These are phyloP conservation scores for Glaciozyma martinii DNA, from an alignment of 768 basidiomycete genomes.

Conservation along the genomic window DNA sequence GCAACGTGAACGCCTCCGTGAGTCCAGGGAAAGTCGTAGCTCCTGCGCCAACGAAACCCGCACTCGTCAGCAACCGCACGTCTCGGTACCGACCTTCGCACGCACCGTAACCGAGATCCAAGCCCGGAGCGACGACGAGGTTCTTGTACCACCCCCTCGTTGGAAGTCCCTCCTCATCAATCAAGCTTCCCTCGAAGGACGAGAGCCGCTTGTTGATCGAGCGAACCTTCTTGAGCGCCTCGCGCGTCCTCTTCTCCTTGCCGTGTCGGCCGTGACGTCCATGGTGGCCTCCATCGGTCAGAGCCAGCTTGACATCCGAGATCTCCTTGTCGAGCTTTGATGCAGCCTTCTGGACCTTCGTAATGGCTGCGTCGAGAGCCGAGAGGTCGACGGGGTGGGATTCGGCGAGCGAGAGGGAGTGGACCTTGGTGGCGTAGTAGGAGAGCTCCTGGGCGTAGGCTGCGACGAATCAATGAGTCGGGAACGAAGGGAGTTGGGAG, in stretches of 20 bases:
- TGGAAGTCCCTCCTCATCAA: slow-evolving; percentile 64
- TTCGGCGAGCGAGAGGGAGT: slow-evolving; percentile 10
- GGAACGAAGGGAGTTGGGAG: background rate
- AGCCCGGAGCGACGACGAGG: slow-evolving; percentile 72
- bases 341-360: background rate
- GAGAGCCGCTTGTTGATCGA: slow-evolving; percentile 6
- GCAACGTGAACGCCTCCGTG: slow-evolving; percentile 64
- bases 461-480: background rate
- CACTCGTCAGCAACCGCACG: background rate
- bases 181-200: slow-evolving; percentile 47
- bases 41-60: slow-evolving; percentile 53
- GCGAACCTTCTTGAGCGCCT: slow-evolving; percentile 12
- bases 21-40: slow-evolving; percentile 73
- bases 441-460: slow-evolving; percentile 33
- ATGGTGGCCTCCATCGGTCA: background rate
- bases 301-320: background rate
- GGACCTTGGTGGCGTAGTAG: slow-evolving; percentile 27
- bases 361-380: background rate
- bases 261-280: background rate
- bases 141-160: slow-evolving; percentile 76
- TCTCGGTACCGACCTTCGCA: background rate
- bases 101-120: slow-evolving; percentile 46
- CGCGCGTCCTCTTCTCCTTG: slow-evolving; percentile 49
- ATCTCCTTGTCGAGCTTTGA: background rate
- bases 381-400: slow-evolving; percentile 1